Conservation (phyloP, 805 yeast species). For the Metschnikowia kunwiensis region DNA sequence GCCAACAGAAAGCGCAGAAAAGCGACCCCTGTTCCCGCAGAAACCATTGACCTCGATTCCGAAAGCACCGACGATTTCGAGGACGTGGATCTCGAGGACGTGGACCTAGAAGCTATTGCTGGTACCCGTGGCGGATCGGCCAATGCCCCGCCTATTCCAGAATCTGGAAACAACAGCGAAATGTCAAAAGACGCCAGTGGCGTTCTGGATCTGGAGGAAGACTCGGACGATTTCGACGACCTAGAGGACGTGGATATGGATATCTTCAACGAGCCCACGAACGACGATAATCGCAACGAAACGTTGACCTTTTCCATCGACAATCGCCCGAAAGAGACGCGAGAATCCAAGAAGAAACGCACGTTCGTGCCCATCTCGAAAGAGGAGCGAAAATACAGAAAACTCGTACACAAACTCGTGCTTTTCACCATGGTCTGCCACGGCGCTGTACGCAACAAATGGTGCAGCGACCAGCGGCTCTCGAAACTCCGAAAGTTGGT, state of each 20-base stretch:
- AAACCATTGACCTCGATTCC: constrained; percentile 9
- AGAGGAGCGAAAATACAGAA: constrained; percentile 56
- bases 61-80: constrained; percentile 10
- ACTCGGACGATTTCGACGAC: constrained; percentile 36
- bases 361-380: constrained; percentile 40
- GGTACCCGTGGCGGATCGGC: background rate
- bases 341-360: constrained; percentile 20
- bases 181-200: background rate
- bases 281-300: constrained; percentile 2
- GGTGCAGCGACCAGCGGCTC: constrained; percentile 59
- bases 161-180: background rate
- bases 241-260: constrained; percentile 31
- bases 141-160: background rate
- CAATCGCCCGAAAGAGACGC: constrained; percentile 5
- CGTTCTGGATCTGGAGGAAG: constrained; percentile 12
- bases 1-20: constrained; percentile 11
- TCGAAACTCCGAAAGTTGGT: constrained; percentile 44
- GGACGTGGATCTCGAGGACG: constrained; percentile 18
- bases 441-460: constrained; percentile 64
- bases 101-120: constrained; percentile 26
- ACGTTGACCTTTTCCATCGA: constrained; percentile 18
- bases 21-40: constrained; percentile 1
- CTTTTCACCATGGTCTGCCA: constrained; percentile 61
- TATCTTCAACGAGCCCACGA: constrained; percentile 5
- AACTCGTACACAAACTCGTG: constrained; percentile 54